Evolutionary conservation across 306 rosid species (phyloP).

Genomic region (Vicia sativa): DNA sequence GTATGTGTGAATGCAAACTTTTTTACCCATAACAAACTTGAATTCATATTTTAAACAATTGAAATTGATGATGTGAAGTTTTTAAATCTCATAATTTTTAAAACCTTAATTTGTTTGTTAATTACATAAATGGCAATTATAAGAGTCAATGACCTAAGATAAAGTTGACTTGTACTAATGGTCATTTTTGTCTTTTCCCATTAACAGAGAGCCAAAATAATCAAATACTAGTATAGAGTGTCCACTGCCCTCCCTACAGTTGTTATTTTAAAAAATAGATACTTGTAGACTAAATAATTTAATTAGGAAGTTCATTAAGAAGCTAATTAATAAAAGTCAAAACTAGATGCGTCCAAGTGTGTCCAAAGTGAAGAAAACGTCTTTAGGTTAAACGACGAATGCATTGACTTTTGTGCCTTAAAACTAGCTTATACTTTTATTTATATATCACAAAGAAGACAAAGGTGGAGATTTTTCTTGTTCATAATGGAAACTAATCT

Average conservation of each 20-base stretch:
- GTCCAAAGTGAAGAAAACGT: conserved; percentile 57
- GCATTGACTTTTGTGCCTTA: conserved; percentile 97
- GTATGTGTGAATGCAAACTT: too few relatives aligned
- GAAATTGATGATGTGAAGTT: conserved; percentile 28
- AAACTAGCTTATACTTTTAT: conserved; percentile 45
- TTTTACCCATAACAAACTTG: too few relatives aligned
- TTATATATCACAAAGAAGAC: conserved; percentile 40
- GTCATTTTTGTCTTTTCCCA: conserved; percentile 36
- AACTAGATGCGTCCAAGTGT: conserved; percentile 75
- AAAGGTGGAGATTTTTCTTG: conserved; percentile 43
- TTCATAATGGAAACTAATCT: conserved; percentile 74
- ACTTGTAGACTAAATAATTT: conserved; percentile 41
- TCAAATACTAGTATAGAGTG: conserved; percentile 31
- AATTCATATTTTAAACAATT: conserved; percentile 6
- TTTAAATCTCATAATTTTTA: conserved; percentile 20
- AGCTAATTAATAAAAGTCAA: conserved; percentile 74
- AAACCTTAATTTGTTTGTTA: conserved; percentile 24
- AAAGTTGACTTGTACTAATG: conserved; percentile 18
- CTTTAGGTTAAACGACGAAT: conserved; percentile 63
- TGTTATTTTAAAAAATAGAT: conserved; percentile 29
- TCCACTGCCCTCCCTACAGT: conserved; percentile 24
- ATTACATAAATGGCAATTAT: conserved; percentile 39
- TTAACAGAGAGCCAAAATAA: conserved; percentile 12
- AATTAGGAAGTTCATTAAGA: conserved; percentile 46
- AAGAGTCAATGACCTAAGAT: conserved; percentile 30